Evolutionary conservation across 371 early-diverging fungal genomes (phyloP).

Genomic region (Mucor mucedo): DNA sequence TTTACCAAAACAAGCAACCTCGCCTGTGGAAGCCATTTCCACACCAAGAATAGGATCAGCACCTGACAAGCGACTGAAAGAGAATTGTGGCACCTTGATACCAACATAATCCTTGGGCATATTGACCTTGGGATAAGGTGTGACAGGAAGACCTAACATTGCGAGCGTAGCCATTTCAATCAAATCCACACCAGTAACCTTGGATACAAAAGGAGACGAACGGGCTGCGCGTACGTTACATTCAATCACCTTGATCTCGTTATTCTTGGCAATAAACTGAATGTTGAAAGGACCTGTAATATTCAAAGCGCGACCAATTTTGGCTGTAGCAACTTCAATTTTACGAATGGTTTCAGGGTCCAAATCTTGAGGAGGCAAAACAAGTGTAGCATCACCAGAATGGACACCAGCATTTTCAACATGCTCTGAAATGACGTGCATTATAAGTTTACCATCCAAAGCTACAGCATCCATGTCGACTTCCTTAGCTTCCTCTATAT

Average conservation of each 20-base stretch:
- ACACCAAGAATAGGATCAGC: constrained; percentile 97
- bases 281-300: constrained; percentile 98
- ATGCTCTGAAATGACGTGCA: constrained; percentile 92
- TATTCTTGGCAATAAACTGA: constrained; percentile 95
- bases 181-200: constrained; percentile 88
- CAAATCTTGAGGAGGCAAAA: constrained; percentile 91
- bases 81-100: constrained; percentile 97
- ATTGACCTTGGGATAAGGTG: constrained; percentile 70
- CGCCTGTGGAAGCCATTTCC: constrained; percentile 98
- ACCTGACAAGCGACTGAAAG: constrained; percentile 91
- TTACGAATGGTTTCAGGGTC: constrained; percentile 88
- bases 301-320: constrained; percentile 89
- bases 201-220: constrained; percentile 95
- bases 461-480: constrained; percentile 97
- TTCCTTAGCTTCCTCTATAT: constrained; percentile 94
- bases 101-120: constrained; percentile 75
- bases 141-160: constrained; percentile 81
- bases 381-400: constrained; percentile 95
- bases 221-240: constrained; percentile 96
- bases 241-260: constrained; percentile 96
- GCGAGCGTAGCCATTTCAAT: constrained; percentile 94
- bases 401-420: constrained; percentile 98
- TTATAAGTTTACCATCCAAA: constrained; percentile 82
- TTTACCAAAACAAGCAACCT: constrained; percentile 96
- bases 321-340: constrained; percentile 85